phyloP scores from a whole-genome alignment of 1,139 yeast genomes.

The Blastobotrys persicus region DNA sequence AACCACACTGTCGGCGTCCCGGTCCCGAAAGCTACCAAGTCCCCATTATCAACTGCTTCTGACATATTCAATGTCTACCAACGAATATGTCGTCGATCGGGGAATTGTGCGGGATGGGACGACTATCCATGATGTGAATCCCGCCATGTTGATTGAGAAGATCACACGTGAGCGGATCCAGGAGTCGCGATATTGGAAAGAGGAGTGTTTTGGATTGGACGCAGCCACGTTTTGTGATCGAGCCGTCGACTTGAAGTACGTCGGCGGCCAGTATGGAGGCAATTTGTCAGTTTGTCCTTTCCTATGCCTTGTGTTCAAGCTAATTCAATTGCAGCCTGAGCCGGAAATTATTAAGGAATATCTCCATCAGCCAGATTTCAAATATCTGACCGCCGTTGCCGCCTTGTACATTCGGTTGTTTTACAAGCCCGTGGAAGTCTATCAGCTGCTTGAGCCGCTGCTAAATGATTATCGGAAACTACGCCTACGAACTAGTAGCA shows the following conservation, averaged over 20 bases:
- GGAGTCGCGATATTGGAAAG: constrained; percentile 69
- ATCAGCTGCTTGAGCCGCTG: constrained; percentile 50
- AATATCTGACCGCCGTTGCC: constrained; percentile 62
- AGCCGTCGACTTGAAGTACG: constrained; percentile 41
- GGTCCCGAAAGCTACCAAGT: too few species aligned
- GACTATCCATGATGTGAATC: constrained; percentile 46
- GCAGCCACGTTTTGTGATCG: constrained; percentile 50
- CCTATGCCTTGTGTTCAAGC: constrained; percentile 58
- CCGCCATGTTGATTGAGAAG: constrained; percentile 59
- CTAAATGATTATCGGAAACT: constrained; percentile 56
- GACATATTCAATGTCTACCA: not conserved
- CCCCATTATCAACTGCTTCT: not conserved
- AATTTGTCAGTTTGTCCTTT: constrained; percentile 59
- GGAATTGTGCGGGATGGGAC: constrained; percentile 38
- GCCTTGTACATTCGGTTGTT: constrained; percentile 58
- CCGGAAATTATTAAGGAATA: constrained; percentile 52
- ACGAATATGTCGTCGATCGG: constrained; percentile 29
- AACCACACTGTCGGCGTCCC: not conserved
- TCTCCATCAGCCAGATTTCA: constrained; percentile 57
- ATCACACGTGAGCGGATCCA: constrained; percentile 65
- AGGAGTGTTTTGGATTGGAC: constrained; percentile 57
- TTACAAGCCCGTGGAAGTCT: constrained; percentile 46
- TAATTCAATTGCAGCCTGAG: constrained; percentile 62
- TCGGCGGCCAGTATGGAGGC: constrained; percentile 50
- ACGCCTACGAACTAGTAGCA: constrained; percentile 33